A percentile compares a stretch with the other conserved stretches of the same genome.
phyloP scores from a whole-genome alignment of 306 rosid genomes.

The Spatholobus suberectus region DNA sequence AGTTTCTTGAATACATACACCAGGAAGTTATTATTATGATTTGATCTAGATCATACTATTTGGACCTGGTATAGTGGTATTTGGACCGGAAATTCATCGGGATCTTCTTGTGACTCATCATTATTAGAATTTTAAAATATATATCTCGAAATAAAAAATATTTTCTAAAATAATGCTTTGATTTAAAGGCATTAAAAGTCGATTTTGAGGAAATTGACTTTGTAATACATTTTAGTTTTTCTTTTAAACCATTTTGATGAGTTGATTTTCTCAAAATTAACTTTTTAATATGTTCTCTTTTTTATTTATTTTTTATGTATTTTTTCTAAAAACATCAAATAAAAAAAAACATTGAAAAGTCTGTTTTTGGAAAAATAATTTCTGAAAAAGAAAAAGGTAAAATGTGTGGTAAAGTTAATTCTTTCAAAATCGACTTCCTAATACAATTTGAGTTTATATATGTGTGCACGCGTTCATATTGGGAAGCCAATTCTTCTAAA shows the following conservation, averaged over 20 bases:
- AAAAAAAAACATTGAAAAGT: not conserved
- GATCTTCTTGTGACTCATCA: not conserved
- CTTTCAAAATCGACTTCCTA: not conserved
- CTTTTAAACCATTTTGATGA: not conserved
- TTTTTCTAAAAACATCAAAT: not conserved
- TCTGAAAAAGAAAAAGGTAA: not conserved
- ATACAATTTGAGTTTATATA: not conserved
- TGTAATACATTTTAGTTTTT: not conserved
- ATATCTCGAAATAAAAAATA: not conserved
- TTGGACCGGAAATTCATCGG: constrained; percentile 1
- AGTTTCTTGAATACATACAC: constrained; percentile 2
- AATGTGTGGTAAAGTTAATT: not conserved
- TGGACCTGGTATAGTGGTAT: not conserved
- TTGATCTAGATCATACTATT: not conserved
- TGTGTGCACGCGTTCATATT: not conserved
- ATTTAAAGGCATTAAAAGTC: not conserved
- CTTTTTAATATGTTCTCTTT: not conserved
- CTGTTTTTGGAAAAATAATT: not conserved
- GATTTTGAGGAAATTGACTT: not conserved
- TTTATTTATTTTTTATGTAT: not conserved
- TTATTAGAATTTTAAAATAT: not conserved
- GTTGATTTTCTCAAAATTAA: not conserved
- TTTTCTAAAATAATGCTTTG: not conserved
- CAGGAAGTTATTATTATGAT: not conserved
- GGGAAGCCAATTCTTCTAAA: not conserved